Conservation (phyloP, 1,139 yeast genomes). For the Eremothecium sinecaudum region DNA sequence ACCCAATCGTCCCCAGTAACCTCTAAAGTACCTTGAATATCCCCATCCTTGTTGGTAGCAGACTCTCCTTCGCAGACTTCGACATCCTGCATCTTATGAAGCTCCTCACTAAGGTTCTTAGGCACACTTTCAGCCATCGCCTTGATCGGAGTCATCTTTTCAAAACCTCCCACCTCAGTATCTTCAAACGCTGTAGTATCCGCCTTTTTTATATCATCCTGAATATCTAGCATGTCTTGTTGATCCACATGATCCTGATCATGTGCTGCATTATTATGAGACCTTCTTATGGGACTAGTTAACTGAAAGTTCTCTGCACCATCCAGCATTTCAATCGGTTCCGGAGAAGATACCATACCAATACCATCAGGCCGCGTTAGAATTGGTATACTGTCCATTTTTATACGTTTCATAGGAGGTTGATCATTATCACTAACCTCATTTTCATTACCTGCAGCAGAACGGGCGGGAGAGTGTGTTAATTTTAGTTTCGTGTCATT, state of each 20-base stretch:
- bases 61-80: too few species aligned
- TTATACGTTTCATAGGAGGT: conserved; percentile 2
- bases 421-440: background rate
- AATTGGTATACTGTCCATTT: conserved; percentile 4
- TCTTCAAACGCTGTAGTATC: conserved; percentile 26
- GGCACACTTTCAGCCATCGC: background rate
- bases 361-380: conserved; percentile 1
- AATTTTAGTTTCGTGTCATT: conserved; percentile 14
- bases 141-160: conserved; percentile 4
- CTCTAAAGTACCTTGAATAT: background rate
- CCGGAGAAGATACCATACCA: conserved; percentile 6
- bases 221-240: conserved; percentile 43
- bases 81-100: too few species aligned
- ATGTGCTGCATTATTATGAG: conserved; percentile 9
- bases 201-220: conserved; percentile 42
- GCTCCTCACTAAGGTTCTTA: background rate
- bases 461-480: conserved; percentile 1
- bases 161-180: background rate
- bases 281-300: conserved; percentile 18
- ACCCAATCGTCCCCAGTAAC: conserved; percentile 1
- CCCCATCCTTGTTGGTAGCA: background rate
- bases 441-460: background rate
- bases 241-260: conserved; percentile 3
- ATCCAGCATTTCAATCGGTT: conserved; percentile 9
- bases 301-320: conserved; percentile 4